These are phyloP conservation scores for Tulasnella sp. DNA, from an alignment of 768 basidiomycete genomes.

Conservation along the genomic window DNA sequence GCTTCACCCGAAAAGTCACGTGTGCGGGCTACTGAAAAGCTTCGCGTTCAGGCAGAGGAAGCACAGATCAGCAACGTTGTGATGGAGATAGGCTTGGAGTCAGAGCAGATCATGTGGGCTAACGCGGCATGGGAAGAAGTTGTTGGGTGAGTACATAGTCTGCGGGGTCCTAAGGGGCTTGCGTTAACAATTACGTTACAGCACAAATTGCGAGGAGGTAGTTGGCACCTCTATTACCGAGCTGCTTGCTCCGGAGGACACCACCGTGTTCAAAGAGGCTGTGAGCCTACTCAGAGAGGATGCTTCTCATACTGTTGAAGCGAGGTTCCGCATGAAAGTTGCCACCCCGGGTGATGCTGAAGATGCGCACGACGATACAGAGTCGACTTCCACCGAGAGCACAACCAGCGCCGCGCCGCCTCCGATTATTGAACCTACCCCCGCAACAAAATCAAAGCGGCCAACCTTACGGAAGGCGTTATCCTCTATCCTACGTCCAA, in stretches of 20 bases:
- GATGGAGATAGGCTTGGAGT: conserved; percentile 90
- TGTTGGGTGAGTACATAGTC: conserved; percentile 65
- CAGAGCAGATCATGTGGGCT: conserved; percentile 92
- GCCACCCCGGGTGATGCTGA: conserved; percentile 51
- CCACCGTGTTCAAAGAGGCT: conserved; percentile 82
- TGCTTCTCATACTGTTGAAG: conserved; percentile 92
- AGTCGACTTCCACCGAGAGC: conserved; percentile 26
- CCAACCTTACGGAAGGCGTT: conserved; percentile 35
- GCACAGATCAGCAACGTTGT: conserved; percentile 97
- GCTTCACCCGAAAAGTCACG: conserved; percentile 45
- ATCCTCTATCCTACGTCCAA: conserved; percentile 37
- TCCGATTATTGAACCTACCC: not conserved
- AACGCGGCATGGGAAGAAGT: conserved; percentile 96
- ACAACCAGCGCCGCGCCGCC: conserved; percentile 31
- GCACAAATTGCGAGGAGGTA: conserved; percentile 80
- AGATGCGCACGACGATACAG: conserved; percentile 53
- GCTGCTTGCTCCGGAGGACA: conserved; percentile 77
- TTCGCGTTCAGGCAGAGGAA: conserved; percentile 88
- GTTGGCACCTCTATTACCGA: conserved; percentile 79
- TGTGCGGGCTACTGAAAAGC: conserved; percentile 82
- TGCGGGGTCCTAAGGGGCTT: conserved; percentile 37
- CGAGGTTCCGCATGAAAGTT: conserved; percentile 83
- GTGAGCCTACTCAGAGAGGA: conserved; percentile 83
- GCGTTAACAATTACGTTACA: conserved; percentile 43
- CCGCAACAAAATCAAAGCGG: conserved; percentile 1